Percentiles rank a stretch among this genome's conserved stretches.
Conservation (phyloP, 2,329 filamentous ascomycete genomes). For the Ophiostoma novo-ulmi region DNA sequence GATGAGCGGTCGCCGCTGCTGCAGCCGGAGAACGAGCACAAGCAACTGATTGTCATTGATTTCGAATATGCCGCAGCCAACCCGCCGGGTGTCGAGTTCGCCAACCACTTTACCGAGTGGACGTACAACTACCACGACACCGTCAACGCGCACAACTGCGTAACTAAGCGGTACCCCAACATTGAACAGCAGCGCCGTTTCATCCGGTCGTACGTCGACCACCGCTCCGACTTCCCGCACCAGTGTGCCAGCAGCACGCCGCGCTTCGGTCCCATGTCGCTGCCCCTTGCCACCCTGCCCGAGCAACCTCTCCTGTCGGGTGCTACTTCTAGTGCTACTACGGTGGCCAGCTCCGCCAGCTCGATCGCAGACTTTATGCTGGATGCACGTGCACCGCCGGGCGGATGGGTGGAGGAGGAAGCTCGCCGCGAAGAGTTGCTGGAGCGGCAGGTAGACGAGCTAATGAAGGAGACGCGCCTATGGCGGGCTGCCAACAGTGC, state of each 20-base stretch:
- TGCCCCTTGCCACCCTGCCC: slow-evolving; percentile 22
- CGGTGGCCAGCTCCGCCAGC: slow-evolving; percentile 40
- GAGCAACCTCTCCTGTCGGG: slow-evolving; percentile 26
- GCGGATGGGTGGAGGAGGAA: slow-evolving; percentile 57
- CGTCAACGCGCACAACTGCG: slow-evolving; percentile 60
- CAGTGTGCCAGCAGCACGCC: slow-evolving; percentile 31
- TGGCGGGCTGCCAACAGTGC: slow-evolving; percentile 88
- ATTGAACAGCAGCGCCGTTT: slow-evolving; percentile 78
- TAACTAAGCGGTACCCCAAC: slow-evolving; percentile 66
- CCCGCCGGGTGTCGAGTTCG: slow-evolving; percentile 80
- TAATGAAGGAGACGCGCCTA: slow-evolving; percentile 72
- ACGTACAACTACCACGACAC: slow-evolving; percentile 92
- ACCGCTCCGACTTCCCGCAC: slow-evolving; percentile 64
- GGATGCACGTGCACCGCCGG: slow-evolving; percentile 60
- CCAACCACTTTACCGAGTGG: slow-evolving; percentile 98
- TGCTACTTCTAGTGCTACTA: slow-evolving; percentile 26
- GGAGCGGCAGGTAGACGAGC: slow-evolving; percentile 62
- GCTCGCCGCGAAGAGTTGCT: slow-evolving; percentile 56
- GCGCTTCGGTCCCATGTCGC: slow-evolving; percentile 24
- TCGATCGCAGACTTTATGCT: slow-evolving; percentile 71
- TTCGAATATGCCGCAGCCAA: slow-evolving; percentile 97
- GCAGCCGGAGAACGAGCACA: slow-evolving; percentile 86
- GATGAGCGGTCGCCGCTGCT: slow-evolving; percentile 78
- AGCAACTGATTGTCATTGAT: slow-evolving; percentile 93
- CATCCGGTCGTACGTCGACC: slow-evolving; percentile 78